phyloP scores from a whole-genome alignment of 2,329 filamentous ascomycete genomes.

The Ophiocordyceps polyrhachis-furcata region DNA sequence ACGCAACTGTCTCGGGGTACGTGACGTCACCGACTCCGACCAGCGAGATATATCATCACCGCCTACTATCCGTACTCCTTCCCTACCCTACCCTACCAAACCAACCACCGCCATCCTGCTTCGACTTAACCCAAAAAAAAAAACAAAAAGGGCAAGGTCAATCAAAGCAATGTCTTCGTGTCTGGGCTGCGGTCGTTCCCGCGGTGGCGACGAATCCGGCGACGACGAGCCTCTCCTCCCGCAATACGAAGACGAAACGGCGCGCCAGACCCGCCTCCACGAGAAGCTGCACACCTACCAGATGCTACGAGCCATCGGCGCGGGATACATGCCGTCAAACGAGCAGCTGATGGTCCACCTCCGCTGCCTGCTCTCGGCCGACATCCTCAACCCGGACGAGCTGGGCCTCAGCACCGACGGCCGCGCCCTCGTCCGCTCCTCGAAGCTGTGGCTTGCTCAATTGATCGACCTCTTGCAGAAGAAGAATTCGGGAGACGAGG shows the following conservation, averaged over 20 bases:
- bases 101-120: no score
- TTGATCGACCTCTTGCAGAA: constrained; percentile 66
- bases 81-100: no score
- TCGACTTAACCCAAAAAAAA: no score
- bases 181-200: constrained; percentile 35
- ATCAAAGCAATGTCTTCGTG: constrained; percentile 55
- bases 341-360: constrained; percentile 68
- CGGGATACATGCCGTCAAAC: constrained; percentile 85
- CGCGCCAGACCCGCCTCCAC: constrained; percentile 57
- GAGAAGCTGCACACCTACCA: constrained; percentile 88
- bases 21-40: not conserved
- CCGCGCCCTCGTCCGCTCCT: constrained; percentile 50
- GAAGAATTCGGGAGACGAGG: constrained; percentile 70
- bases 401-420: constrained; percentile 59
- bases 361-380: constrained; percentile 57
- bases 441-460: constrained; percentile 55
- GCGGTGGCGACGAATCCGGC: constrained; percentile 21
- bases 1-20: not conserved
- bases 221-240: constrained; percentile 68
- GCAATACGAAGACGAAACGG: constrained; percentile 66
- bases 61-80: no score
- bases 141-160: no score
- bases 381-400: constrained; percentile 56
- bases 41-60: not conserved
- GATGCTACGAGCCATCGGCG: constrained; percentile 63